Evolutionary conservation across 2,329 filamentous ascomycete species (phyloP), one percentile per base, ranked within the genome.

Genomic region (Tolypocladium amazonense): DNA sequence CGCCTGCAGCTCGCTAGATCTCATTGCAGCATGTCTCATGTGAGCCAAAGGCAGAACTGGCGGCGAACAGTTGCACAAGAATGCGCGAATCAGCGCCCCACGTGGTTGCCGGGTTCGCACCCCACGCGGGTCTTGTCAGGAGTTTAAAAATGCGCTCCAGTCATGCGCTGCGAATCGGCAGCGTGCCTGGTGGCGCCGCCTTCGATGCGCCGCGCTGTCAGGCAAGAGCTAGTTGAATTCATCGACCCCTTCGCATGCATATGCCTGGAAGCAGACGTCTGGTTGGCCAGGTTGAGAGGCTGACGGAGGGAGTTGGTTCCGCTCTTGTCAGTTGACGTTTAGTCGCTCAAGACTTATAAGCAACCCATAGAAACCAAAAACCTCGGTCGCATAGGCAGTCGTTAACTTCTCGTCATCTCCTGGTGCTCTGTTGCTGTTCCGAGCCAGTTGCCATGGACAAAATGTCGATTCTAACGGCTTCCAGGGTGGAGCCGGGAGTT

Each of bases 401-500:
- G 47, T 23, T 27, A 52, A 6, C 15, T n/a, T 23, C 50, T 6
- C 50, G 7, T n/a, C 47, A n/a, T 35, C 18, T n/a, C 27, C 27
- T n/a, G 27, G 50, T 25, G 30, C 47, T 11, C 5, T 3, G 12
- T 56, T 30, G n/a, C 14, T 3, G 23, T 56, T 23, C 23, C 37
- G 4, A 5, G 2, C 9, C 27, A 23, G 47, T 45, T 52, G 35
- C 5, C 43, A 62, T 75, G 72, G 71, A 73, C 63, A 72, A 74
- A 61, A 67, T 73, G 61, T 69, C 67, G 57, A 68, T 77, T 64
- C 70, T 77, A 59, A 71, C 75, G 52, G 69, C 73, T 62, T 72
- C 75, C 56, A 71, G 64, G 54, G 71, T 71, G 67, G 71, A 74
- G 64, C 69, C 72, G 3, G 62, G 63, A 11, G 66, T 67, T 33